Percentiles rank a stretch among this genome's conserved stretches.
phyloP scores from a whole-genome alignment of 495 filamentous ascomycete genomes.

The Aspergillus kassunensis region DNA sequence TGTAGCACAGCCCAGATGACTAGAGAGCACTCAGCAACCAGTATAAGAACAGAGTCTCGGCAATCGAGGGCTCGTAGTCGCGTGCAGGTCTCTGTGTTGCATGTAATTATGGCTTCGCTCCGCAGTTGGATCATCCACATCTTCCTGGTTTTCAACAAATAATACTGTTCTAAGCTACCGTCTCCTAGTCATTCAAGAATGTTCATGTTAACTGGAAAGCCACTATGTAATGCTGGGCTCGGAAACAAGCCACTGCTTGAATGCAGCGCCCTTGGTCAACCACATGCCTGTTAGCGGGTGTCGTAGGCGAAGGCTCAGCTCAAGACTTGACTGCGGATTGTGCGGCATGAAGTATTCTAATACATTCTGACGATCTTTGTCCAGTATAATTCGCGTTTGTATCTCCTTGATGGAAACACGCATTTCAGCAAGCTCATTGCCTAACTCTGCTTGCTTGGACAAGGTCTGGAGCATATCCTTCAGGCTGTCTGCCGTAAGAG shows the following conservation, averaged over 20 bases:
- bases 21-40: too few relatives aligned
- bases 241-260: not conserved
- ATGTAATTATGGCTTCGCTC: too few relatives aligned
- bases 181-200: not conserved
- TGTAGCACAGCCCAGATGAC: too few relatives aligned
- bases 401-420: not conserved
- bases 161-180: too few relatives aligned
- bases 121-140: too few relatives aligned
- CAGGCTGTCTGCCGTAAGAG: not conserved
- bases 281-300: not conserved
- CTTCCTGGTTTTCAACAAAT: too few relatives aligned
- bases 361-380: not conserved
- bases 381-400: not conserved
- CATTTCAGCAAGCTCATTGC: not conserved
- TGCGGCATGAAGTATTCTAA: not conserved
- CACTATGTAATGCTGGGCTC: not conserved
- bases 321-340: not conserved
- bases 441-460: not conserved
- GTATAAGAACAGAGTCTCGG: too few relatives aligned
- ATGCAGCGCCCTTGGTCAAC: not conserved
- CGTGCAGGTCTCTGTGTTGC: too few relatives aligned
- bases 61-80: too few relatives aligned
- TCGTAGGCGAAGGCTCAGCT: not conserved
- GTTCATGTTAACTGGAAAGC: constrained; percentile 4
- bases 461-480: not conserved